A percentile compares a stretch with the other conserved stretches of the same genome.
These are phyloP conservation scores for Amaranthus hypochondriacus DNA, from an alignment of 148 eudicot species.

Conservation along the genomic window DNA sequence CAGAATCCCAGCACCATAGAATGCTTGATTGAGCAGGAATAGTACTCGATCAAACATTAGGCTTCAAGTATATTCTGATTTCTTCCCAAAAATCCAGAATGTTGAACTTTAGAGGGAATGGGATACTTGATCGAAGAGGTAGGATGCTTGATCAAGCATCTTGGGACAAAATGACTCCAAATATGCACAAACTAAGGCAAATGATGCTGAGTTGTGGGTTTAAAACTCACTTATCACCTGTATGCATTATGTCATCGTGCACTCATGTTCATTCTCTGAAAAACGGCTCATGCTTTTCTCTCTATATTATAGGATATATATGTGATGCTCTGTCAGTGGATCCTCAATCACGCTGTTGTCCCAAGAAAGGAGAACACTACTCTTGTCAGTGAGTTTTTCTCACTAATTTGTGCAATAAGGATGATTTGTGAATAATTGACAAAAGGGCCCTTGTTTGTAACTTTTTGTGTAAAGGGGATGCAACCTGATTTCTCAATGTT, in stretches of 20 bases:
- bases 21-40: too few relatives aligned
- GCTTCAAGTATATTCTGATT: too few relatives aligned
- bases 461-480: conserved; percentile 62
- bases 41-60: too few relatives aligned
- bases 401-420: conserved; percentile 11
- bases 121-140: too few relatives aligned
- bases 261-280: conserved; percentile 1
- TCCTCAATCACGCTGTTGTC: conserved; percentile 82
- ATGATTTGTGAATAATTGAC: conserved; percentile 14
- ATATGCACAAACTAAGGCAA: too few relatives aligned
- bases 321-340: conserved; percentile 84
- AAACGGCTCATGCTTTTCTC: conserved; percentile 9
- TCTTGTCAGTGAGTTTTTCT: conserved; percentile 92
- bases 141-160: too few relatives aligned
- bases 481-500: conserved; percentile 78
- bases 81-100: too few relatives aligned
- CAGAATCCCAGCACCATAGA: too few relatives aligned
- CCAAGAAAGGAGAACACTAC: conserved; percentile 61
- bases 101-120: too few relatives aligned
- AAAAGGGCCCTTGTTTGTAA: conserved; percentile 9
- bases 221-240: background rate
- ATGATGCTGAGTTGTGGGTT: too few relatives aligned
- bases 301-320: conserved; percentile 57
- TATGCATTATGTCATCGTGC: background rate
- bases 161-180: too few relatives aligned